Percentiles rank a stretch among this genome's conserved stretches.
Evolutionary conservation across 1,284 basidiomycete species (phyloP).

Genomic region (Rhodotorula sp.): DNA sequence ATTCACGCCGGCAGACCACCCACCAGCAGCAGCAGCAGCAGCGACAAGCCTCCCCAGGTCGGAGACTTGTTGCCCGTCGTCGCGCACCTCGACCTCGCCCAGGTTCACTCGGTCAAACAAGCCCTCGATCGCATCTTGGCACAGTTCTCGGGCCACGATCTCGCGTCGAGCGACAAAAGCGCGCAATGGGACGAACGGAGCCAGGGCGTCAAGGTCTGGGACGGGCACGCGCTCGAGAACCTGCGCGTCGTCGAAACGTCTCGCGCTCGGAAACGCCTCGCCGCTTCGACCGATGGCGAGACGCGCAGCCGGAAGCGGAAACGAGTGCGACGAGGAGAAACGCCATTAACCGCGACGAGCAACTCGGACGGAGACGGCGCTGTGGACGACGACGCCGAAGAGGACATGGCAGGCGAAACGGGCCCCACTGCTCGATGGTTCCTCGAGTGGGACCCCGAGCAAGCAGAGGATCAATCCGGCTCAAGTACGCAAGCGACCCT

Average conservation of each 20-base stretch:
- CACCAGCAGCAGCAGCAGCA: too few relatives aligned
- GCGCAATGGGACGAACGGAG: constrained; percentile 15
- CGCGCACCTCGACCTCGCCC: constrained; percentile 28
- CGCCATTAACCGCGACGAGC: background rate
- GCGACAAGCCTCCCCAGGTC: constrained; percentile 3
- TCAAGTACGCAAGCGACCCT: background rate
- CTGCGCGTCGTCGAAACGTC: constrained; percentile 8
- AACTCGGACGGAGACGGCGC: background rate
- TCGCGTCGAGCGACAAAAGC: background rate
- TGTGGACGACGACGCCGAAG: background rate
- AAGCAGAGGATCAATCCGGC: too few relatives aligned
- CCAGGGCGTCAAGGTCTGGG: constrained; percentile 14
- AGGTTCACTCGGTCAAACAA: constrained; percentile 23
- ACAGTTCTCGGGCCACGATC: constrained; percentile 18
- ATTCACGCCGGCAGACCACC: background rate
- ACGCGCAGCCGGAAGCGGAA: background rate
- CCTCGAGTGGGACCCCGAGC: constrained; percentile 25
- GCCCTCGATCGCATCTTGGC: constrained; percentile 29
- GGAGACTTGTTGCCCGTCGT: constrained; percentile 26
- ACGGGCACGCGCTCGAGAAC: constrained; percentile 7
- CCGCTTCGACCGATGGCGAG: background rate
- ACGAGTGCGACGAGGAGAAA: background rate
- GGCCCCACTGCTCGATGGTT: constrained; percentile 7
- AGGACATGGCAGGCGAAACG: background rate
- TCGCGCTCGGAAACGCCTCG: background rate